Evolutionary conservation across 2,329 filamentous ascomycete species (phyloP).

Genomic region (Aspergillus persii): DNA sequence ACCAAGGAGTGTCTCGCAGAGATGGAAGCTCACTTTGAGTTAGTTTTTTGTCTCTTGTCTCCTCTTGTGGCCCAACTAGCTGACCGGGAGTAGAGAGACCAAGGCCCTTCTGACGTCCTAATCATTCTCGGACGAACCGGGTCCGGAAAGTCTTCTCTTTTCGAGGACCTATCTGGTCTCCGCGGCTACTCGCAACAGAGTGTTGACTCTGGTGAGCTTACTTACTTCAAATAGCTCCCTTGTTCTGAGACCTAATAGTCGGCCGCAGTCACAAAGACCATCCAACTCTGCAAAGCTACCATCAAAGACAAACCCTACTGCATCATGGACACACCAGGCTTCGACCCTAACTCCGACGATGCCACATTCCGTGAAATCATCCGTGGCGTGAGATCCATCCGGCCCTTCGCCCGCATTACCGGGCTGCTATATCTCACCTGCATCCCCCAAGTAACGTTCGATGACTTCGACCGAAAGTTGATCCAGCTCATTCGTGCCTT

Average conservation of each 20-base stretch:
- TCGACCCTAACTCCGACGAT: background rate
- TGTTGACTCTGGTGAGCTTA: slow-evolving; percentile 1
- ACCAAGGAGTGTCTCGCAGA: too few relatives aligned
- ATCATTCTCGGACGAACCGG: slow-evolving; percentile 3
- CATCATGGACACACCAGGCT: slow-evolving; percentile 8
- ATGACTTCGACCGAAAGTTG: slow-evolving; percentile 2
- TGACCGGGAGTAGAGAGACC: background rate
- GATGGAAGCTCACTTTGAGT: too few relatives aligned
- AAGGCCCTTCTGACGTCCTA: background rate
- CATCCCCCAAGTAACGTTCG: slow-evolving; percentile 3
- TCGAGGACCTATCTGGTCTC: slow-evolving; percentile 4
- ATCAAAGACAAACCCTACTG: background rate
- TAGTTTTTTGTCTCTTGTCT: too few relatives aligned
- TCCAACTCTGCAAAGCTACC: slow-evolving; percentile 1
- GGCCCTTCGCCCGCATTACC: background rate
- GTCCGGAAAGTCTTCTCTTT: slow-evolving; percentile 5
- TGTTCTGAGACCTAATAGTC: background rate
- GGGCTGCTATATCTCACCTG: slow-evolving; percentile 2
- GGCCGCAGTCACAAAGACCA: background rate
- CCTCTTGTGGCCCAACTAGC: too few relatives aligned
- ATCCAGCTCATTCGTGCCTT: slow-evolving; percentile 2
- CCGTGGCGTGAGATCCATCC: slow-evolving; percentile 2
- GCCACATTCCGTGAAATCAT: background rate
- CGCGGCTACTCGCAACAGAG: slow-evolving; percentile 3
- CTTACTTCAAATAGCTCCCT: background rate